Conservation (phyloP, 805 yeast genomes). For the Spathaspora gorwiae region DNA sequence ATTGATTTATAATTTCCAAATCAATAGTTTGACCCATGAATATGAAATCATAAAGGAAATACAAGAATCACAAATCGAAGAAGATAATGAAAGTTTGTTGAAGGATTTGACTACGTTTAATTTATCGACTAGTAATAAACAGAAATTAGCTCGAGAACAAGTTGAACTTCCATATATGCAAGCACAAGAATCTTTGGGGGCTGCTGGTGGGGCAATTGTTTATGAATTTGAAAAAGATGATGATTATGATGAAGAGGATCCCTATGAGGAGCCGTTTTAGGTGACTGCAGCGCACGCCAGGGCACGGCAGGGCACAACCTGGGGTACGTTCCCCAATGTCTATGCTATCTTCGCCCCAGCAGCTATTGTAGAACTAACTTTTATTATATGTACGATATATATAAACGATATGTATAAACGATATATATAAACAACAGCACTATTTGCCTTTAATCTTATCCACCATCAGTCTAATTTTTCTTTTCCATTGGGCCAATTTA, state of each 20-base stretch:
- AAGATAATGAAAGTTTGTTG: slow-evolving; percentile 51
- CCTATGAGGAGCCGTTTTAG: slow-evolving; percentile 91
- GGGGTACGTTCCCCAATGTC: too few species aligned
- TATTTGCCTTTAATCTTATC: slow-evolving; percentile 1
- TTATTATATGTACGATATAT: too few species aligned
- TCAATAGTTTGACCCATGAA: slow-evolving; percentile 47
- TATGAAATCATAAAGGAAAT: slow-evolving; percentile 24
- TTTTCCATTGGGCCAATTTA: slow-evolving; percentile 11
- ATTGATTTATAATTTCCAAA: slow-evolving; percentile 46
- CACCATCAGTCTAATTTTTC: slow-evolving; percentile 6
- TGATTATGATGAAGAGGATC: slow-evolving; percentile 97
- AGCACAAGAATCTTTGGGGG: slow-evolving; percentile 67
- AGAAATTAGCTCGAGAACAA: slow-evolving; percentile 71
- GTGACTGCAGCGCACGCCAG: too few species aligned
- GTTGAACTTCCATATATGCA: slow-evolving; percentile 89
- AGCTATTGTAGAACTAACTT: too few species aligned
- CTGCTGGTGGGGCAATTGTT: slow-evolving; percentile 85
- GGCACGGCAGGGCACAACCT: too few species aligned
- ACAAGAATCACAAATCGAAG: slow-evolving; percentile 18
- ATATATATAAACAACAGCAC: too few species aligned
- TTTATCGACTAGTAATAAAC: slow-evolving; percentile 68
- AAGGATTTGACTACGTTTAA: slow-evolving; percentile 85
- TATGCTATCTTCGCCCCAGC: too few species aligned
- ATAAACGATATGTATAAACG: too few species aligned
- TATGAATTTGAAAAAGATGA: slow-evolving; percentile 95